A percentile compares a stretch with the other conserved stretches of the same genome.
Evolutionary conservation across 805 yeast species (phyloP).

Genomic region (Starmerella floris): DNA sequence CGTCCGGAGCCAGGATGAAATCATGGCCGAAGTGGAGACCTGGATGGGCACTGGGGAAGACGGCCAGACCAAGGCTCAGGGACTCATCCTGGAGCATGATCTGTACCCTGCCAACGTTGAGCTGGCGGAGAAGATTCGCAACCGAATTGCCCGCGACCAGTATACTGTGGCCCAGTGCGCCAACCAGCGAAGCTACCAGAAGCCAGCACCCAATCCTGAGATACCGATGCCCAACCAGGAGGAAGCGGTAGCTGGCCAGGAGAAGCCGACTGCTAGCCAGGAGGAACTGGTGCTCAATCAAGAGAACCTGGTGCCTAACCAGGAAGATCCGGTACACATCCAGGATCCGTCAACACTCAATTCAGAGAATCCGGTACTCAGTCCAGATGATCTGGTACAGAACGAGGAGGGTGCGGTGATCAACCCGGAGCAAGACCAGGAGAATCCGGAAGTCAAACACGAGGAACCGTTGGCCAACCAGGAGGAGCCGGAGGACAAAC

Average conservation of each 20-base stretch:
- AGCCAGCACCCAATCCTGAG: neutral
- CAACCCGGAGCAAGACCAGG: too few species aligned
- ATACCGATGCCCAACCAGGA: neutral
- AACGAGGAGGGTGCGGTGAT: too few species aligned
- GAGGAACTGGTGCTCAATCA: too few species aligned
- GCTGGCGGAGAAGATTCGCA: slow-evolving; percentile 31
- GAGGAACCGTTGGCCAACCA: too few species aligned
- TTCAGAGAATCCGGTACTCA: too few species aligned
- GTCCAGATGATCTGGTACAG: too few species aligned
- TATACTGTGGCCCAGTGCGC: slow-evolving; percentile 17
- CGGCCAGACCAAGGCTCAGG: slow-evolving; percentile 26
- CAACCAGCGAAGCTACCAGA: neutral
- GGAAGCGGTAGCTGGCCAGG: neutral
- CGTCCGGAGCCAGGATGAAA: slow-evolving; percentile 39
- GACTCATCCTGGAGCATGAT: slow-evolving; percentile 82
- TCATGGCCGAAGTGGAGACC: slow-evolving; percentile 40
- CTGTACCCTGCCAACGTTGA: slow-evolving; percentile 52
- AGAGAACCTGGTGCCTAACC: too few species aligned
- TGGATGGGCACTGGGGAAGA: slow-evolving; percentile 32
- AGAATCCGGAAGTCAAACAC: too few species aligned
- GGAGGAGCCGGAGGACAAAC: too few species aligned
- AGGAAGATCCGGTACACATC: too few species aligned
- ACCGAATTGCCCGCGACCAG: slow-evolving; percentile 7
- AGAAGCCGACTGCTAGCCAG: too few species aligned
- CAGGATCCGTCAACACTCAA: too few species aligned